phyloP scores from a whole-genome alignment of 495 filamentous ascomycete genomes.

The Jackrogersella minutella region DNA sequence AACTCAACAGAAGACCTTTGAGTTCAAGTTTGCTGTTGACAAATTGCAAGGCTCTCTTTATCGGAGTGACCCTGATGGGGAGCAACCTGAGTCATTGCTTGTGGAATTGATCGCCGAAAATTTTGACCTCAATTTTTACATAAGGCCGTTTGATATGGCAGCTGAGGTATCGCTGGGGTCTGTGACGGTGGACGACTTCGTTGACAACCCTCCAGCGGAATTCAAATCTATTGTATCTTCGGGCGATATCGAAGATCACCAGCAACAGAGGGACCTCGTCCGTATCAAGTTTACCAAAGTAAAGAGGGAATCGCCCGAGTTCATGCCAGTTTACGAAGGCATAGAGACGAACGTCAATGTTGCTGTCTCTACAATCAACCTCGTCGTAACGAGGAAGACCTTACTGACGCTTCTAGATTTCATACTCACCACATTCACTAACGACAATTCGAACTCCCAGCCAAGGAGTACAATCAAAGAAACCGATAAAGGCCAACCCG shows the following conservation, averaged over 20 bases:
- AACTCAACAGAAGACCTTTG: conserved; percentile 86
- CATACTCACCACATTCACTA: conserved; percentile 91
- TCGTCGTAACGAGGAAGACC: conserved; percentile 92
- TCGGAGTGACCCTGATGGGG: conserved; percentile 81
- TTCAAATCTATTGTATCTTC: conserved; percentile 97
- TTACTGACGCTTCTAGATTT: conserved; percentile 96
- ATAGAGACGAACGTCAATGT: conserved; percentile 93
- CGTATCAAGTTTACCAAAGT: conserved; percentile 88
- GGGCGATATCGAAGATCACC: conserved; percentile 71
- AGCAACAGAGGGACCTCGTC: conserved; percentile 81
- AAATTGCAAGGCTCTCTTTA: conserved; percentile 91
- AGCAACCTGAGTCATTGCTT: conserved; percentile 78
- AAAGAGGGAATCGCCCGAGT: conserved; percentile 90
- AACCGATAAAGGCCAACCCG: conserved; percentile 49
- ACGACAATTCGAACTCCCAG: conserved; percentile 55
- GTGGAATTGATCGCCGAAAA: conserved; percentile 91
- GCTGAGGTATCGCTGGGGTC: conserved; percentile 88
- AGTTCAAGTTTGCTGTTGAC: conserved; percentile 95
- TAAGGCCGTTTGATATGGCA: conserved; percentile 88
- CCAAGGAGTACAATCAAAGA: conserved; percentile 50
- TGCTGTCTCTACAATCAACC: conserved; percentile 91
- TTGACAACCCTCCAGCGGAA: conserved; percentile 86
- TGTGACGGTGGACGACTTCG: conserved; percentile 91
- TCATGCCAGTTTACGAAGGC: conserved; percentile 87
- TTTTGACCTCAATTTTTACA: conserved; percentile 85